Evolutionary conservation across 192 early-diverging fungal genomes (phyloP).

Genomic region (Linnemannia schmuckeri): DNA sequence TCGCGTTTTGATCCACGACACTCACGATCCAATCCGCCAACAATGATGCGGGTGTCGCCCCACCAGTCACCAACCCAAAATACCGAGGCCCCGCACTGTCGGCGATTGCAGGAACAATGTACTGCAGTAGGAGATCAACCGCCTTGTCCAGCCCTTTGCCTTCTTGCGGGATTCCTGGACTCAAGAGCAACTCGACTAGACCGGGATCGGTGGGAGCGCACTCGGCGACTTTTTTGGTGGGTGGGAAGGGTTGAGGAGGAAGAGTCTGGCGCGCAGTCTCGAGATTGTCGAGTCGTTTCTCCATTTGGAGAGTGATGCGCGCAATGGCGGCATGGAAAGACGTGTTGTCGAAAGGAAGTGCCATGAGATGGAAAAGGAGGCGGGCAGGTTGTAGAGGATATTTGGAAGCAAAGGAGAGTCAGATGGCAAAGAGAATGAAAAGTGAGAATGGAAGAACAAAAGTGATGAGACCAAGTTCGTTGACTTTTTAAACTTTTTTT

Average conservation of each 20-base stretch:
- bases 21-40: constrained; percentile 60
- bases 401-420: neutral
- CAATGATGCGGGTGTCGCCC: constrained; percentile 62
- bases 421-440: neutral
- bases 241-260: constrained; percentile 23
- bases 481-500: neutral
- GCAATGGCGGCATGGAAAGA: neutral
- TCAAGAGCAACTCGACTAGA: neutral
- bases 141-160: constrained; percentile 23
- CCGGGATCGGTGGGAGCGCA: neutral
- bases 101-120: constrained; percentile 28
- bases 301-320: constrained; percentile 17
- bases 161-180: neutral
- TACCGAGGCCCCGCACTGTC: constrained; percentile 59
- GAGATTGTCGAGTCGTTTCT: constrained; percentile 3
- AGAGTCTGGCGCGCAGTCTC: constrained; percentile 20
- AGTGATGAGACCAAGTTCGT: neutral
- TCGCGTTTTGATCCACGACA: constrained; percentile 53
- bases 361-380: neutral
- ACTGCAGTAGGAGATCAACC: constrained; percentile 14
- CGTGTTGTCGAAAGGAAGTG: constrained; percentile 15
- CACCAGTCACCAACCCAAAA: constrained; percentile 73
- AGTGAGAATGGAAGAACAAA: neutral
- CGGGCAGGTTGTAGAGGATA: too few species aligned
- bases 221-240: neutral